phyloP scores from a whole-genome alignment of 2,329 filamentous ascomycete genomes.

The Neurospora sp. region DNA sequence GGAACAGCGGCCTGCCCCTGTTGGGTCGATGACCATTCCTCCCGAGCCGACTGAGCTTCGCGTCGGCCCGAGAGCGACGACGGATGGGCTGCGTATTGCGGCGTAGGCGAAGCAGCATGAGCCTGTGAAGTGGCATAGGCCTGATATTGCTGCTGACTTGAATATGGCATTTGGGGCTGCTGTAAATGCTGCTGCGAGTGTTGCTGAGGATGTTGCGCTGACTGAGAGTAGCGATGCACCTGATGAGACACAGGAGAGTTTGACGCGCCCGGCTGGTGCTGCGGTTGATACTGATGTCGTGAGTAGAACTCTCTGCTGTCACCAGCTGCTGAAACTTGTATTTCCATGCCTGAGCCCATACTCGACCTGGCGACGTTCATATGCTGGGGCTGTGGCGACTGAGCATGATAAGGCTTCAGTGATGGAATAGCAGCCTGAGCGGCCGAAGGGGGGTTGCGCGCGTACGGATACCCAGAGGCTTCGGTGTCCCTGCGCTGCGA shows the following conservation, averaged over 20 bases:
- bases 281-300: conserved; percentile 24
- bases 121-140: conserved; percentile 35
- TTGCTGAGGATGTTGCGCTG: conserved; percentile 11
- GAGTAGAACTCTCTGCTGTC: conserved; percentile 37
- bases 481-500: conserved; percentile 41
- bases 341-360: conserved; percentile 31
- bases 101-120: conserved; percentile 41
- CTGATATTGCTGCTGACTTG: conserved; percentile 30
- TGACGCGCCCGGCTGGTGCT: conserved; percentile 22
- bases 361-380: conserved; percentile 34
- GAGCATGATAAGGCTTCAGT: conserved; percentile 41
- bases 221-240: conserved; percentile 16
- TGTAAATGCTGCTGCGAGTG: conserved; percentile 12
- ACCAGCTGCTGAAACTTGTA: conserved; percentile 26
- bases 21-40: conserved; percentile 26
- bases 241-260: conserved; percentile 22
- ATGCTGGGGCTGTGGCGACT: conserved; percentile 41
- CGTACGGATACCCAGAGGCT: conserved; percentile 35
- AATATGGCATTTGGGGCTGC: conserved; percentile 18
- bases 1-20: conserved; percentile 18
- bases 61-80: conserved; percentile 30
- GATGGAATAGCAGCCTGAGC: conserved; percentile 41
- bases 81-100: conserved; percentile 44
- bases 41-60: conserved; percentile 30
- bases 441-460: conserved; percentile 28